phyloP scores from a whole-genome alignment of 257 asterid species.

The Scutellaria galericulata region DNA sequence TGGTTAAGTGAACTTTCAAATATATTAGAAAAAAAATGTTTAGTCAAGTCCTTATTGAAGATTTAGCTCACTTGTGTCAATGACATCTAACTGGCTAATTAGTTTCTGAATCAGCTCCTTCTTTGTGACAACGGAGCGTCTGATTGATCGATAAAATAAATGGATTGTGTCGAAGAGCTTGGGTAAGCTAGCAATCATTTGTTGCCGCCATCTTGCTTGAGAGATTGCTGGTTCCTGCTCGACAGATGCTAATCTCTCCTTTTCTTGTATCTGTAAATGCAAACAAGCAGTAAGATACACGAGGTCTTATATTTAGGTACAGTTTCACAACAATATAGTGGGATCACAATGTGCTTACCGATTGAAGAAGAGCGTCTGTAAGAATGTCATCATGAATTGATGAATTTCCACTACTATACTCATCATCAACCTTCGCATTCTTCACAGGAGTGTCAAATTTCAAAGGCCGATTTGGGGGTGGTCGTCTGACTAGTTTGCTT shows the following conservation, averaged over 20 bases:
- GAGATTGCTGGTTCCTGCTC: constrained; percentile 89
- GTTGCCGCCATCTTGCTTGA: constrained; percentile 68
- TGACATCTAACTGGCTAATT: constrained; percentile 50
- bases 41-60: not conserved
- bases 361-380: constrained; percentile 60
- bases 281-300: not conserved
- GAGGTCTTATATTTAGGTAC: not conserved
- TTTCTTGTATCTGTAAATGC: constrained; percentile 66
- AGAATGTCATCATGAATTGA: constrained; percentile 55
- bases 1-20: constrained; percentile 13
- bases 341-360: constrained; percentile 53
- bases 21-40: not conserved
- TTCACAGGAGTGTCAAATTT: constrained; percentile 77
- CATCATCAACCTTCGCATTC: constrained; percentile 41
- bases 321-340: not conserved
- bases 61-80: constrained; percentile 61
- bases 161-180: constrained; percentile 67
- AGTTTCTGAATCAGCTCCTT: constrained; percentile 69
- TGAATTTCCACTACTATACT: constrained; percentile 29
- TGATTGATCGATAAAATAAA: constrained; percentile 68
- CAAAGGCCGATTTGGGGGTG: constrained; percentile 72
- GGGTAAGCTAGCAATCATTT: constrained; percentile 72
- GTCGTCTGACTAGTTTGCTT: constrained; percentile 62
- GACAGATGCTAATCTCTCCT: constrained; percentile 53
- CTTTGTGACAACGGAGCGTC: constrained; percentile 68